Evolutionary conservation across 306 rosid genomes (phyloP).

Genomic region (Ammopiptanthus mongolicus): DNA sequence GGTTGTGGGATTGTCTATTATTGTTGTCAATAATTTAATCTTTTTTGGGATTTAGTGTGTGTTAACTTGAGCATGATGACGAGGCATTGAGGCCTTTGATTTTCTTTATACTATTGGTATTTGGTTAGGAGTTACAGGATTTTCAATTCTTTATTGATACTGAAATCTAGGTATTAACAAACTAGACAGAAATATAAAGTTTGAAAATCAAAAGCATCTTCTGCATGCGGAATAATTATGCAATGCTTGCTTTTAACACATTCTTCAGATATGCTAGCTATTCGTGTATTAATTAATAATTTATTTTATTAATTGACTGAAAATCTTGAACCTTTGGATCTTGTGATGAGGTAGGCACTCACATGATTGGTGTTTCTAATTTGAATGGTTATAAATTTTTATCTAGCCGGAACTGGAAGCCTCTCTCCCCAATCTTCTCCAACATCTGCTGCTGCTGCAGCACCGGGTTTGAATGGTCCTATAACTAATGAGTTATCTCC

Average conservation of each 20-base stretch:
- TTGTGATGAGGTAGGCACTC: not conserved
- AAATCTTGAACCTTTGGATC: not conserved
- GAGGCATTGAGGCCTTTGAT: not conserved
- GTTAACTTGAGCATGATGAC: not conserved
- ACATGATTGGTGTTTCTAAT: not conserved
- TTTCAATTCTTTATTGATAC: not conserved
- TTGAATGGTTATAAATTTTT: not conserved
- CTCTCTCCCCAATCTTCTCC: slow-evolving; percentile 33
- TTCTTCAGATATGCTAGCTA: not conserved
- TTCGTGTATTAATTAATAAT: not conserved
- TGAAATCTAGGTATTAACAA: not conserved
- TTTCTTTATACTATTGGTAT: not conserved
- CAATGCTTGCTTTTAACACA: not conserved
- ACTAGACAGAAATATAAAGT: not conserved
- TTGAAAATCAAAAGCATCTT: too few relatives aligned
- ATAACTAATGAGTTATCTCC: slow-evolving; percentile 5
- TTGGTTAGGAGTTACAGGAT: not conserved
- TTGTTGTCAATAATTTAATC: not conserved
- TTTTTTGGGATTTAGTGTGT: not conserved
- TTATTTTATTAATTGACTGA: not conserved
- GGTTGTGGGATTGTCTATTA: not conserved
- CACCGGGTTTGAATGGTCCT: slow-evolving; percentile 8
- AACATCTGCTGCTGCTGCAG: not conserved
- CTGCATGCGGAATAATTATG: not conserved
- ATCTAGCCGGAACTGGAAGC: slow-evolving; percentile 35